Evolutionary conservation across 257 asterid species (phyloP).

Genomic region (Solanum dulcamara): DNA sequence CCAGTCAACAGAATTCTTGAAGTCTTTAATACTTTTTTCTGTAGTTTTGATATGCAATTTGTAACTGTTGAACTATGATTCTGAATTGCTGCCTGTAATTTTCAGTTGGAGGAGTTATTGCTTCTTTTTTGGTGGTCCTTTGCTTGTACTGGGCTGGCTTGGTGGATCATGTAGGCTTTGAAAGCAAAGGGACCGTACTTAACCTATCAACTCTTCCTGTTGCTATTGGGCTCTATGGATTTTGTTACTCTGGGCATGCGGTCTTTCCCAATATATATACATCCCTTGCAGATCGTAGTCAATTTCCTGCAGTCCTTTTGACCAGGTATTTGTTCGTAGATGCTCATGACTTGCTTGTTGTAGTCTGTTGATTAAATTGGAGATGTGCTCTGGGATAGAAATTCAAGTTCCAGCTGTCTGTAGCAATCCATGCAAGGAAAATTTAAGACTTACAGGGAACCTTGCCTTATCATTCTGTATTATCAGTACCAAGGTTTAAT

Average conservation of each 20-base stretch:
- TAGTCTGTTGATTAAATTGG: not conserved
- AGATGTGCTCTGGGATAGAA: not conserved
- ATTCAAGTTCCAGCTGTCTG: not conserved
- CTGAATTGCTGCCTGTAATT: not conserved
- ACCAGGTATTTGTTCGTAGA: conserved; percentile 31
- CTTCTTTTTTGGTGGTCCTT: conserved; percentile 69
- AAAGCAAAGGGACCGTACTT: conserved; percentile 36
- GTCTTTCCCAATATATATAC: conserved; percentile 90
- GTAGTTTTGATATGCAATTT: not conserved
- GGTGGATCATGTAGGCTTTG: conserved; percentile 65
- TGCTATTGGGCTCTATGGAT: conserved; percentile 89
- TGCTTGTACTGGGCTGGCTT: conserved; percentile 83
- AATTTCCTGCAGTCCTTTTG: conserved; percentile 70
- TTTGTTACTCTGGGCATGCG: conserved; percentile 96
- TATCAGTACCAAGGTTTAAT: not conserved
- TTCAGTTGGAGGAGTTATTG: conserved; percentile 93
- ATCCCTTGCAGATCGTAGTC: conserved; percentile 71
- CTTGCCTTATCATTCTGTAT: not conserved
- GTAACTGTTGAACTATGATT: not conserved
- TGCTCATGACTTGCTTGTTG: not conserved
- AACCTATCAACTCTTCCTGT: conserved; percentile 88
- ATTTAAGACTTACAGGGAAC: not conserved
- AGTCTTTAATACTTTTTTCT: not conserved
- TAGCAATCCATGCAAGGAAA: not conserved
- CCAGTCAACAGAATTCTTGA: not conserved